Conservation (phyloP, 2,329 filamentous ascomycete genomes). For the Pseudogymnoascus sp. region DNA sequence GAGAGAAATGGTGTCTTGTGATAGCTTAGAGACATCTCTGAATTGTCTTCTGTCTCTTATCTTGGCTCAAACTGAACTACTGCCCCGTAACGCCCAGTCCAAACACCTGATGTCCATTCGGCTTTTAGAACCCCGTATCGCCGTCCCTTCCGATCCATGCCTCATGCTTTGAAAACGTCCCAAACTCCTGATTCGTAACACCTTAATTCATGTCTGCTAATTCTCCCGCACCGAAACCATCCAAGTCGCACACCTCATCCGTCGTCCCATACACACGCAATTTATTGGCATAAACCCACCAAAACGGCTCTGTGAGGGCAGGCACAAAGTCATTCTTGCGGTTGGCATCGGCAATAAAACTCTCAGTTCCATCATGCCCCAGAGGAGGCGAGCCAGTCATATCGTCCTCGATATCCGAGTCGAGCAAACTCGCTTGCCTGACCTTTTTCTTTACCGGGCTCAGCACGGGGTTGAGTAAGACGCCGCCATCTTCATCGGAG, state of each 20-base stretch:
- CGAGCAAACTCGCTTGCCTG: not conserved
- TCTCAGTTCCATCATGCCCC: not conserved
- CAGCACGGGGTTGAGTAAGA: not conserved
- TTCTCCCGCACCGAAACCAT: not conserved
- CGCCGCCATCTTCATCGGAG: not conserved
- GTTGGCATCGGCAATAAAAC: constrained; percentile 19
- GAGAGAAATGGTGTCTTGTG: too few species aligned
- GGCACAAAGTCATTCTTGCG: constrained; percentile 9
- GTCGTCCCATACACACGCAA: constrained; percentile 29
- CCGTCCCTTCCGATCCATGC: not conserved
- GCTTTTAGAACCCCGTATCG: not conserved
- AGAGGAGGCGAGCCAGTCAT: not conserved
- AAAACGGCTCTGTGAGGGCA: constrained; percentile 19
- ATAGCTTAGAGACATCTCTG: too few species aligned
- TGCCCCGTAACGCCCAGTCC: not conserved
- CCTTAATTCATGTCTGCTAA: not conserved
- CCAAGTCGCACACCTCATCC: constrained; percentile 23
- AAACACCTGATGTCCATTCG: not conserved
- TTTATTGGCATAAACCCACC: constrained; percentile 27
- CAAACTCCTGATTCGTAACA: not conserved
- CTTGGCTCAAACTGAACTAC: not conserved
- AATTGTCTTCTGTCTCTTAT: not conserved
- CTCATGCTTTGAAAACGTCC: not conserved
- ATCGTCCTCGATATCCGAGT: constrained; percentile 4
- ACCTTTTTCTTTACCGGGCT: not conserved